Conservation (phyloP, 164 flowering plant species). For the Aristolochia californica region DNA sequence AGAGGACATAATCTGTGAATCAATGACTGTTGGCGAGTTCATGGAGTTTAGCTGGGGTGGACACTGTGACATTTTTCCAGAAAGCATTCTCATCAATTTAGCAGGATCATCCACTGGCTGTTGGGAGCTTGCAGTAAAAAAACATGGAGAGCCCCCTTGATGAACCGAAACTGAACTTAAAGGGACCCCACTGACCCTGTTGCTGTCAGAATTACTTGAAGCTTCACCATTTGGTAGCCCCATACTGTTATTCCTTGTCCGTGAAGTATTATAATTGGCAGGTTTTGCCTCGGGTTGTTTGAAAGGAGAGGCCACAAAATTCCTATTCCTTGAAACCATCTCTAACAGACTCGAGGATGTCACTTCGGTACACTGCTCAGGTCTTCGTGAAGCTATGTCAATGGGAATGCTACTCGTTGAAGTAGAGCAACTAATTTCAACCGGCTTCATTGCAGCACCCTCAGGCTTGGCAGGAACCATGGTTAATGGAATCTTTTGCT, state of each 20-base stretch:
- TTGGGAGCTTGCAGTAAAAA: conserved; percentile 22
- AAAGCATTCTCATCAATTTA: conserved; percentile 47
- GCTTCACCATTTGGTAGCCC: conserved; percentile 35
- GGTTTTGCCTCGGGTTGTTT: conserved; percentile 21
- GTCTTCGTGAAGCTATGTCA: conserved; percentile 21
- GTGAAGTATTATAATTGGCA: not conserved
- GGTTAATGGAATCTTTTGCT: not conserved
- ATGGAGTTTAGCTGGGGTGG: conserved; percentile 26
- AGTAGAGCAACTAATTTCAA: conserved; percentile 32
- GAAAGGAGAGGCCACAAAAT: conserved; percentile 24
- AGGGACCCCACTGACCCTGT: conserved; percentile 12
- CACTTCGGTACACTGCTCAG: conserved; percentile 21
- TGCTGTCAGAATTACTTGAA: conserved; percentile 13
- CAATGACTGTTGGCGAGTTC: conserved; percentile 16
- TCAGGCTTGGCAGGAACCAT: conserved; percentile 13
- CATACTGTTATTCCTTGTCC: not conserved
- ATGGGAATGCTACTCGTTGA: conserved; percentile 16
- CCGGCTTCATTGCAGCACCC: conserved; percentile 25
- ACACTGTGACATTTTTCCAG: conserved; percentile 38
- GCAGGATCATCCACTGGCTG: conserved; percentile 65
- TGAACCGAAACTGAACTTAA: conserved; percentile 21
- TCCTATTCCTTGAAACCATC: conserved; percentile 20
- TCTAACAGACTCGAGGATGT: conserved; percentile 28
- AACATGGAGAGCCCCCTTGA: conserved; percentile 18
- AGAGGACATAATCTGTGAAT: conserved; percentile 18